Base-by-base conservation (phyloP, 2,329 filamentous ascomycete genomes). In the Lachnellula subtilissima region DNA sequence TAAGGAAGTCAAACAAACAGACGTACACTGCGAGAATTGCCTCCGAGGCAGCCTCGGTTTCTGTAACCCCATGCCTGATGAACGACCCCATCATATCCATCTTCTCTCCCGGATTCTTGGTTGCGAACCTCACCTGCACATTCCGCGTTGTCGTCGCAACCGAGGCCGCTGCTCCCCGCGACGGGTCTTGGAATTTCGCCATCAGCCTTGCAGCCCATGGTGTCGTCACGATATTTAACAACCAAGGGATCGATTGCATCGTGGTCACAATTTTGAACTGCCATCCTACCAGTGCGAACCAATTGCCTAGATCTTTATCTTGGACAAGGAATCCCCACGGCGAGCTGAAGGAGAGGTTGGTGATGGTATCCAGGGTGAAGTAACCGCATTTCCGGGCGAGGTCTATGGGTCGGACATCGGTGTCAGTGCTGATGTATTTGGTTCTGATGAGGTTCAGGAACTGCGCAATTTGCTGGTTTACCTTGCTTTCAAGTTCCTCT, bases 311-410 rank as follows among this genome's bases (percentile, higher is more conserved):
- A 58, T 82, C 79, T 3, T 70, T 65, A 59, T 82, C 77, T 11
- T 71, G 62, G 12, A 72, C 71, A 1, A 82, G 61, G 60, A 76
- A 78, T n/a, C 79, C 78, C 59, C 81, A 81, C 0, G 73, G 65
- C 52, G 76, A 4, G 11, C 79, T 79, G 15, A 81, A 76, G 0
- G 78, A 77, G 22, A 83, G 68, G 36, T 81, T 74, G 14, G 76
- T 77, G 46, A 83, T 79, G 3, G 78, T 77, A 54, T 83, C 81
- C 1, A 83, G 69, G 1, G 80, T 76, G 53, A 82, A 80, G 70
- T 75, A 81, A 23, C 78, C 75, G 2, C 76, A 74, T 60, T 79
- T 79, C 36, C 72, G 68, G 17, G 76, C 76, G 45, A 84, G 65
- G 60, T 84, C 79, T 54, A 83, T 69, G 0, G 71, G 71, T 1